phyloP scores from a whole-genome alignment of 2,329 filamentous ascomycete species.

The Acrodontium crateriforme region DNA sequence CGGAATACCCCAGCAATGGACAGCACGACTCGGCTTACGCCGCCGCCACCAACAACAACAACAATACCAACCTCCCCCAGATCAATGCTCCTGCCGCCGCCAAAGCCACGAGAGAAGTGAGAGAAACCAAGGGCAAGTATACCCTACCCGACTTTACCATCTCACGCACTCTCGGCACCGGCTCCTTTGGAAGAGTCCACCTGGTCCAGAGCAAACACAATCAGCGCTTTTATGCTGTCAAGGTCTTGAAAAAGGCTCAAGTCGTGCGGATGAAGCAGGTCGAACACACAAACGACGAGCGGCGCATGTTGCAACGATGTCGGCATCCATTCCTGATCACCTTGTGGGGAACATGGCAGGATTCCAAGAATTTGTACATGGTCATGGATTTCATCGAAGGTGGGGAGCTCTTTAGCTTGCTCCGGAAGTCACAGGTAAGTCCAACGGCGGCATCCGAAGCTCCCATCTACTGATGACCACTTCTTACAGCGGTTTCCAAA shows the following conservation, averaged over 20 bases:
- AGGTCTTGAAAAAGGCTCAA: constrained; percentile 95
- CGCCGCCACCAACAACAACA: constrained; percentile 20
- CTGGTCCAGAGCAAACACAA: constrained; percentile 97
- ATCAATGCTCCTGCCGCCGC: constrained; percentile 21
- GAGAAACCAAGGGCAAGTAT: constrained; percentile 94
- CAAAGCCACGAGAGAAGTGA: constrained; percentile 23
- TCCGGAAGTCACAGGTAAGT: constrained; percentile 80
- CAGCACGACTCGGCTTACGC: constrained; percentile 24
- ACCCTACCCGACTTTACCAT: constrained; percentile 81
- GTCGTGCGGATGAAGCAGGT: constrained; percentile 99
- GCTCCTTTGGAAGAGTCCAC: constrained; percentile 92
- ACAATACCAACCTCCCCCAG: constrained; percentile 24
- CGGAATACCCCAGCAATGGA: constrained; percentile 27
- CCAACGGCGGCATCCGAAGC: constrained; percentile 2
- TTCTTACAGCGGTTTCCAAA: constrained; percentile 80
- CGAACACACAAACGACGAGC: constrained; percentile 97
- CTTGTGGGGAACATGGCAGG: constrained; percentile 96
- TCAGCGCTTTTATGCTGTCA: constrained; percentile 93
- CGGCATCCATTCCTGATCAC: constrained; percentile 98
- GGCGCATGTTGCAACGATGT: constrained; percentile 88
- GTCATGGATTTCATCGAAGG: constrained; percentile 99
- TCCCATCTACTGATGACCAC: constrained; percentile 5
- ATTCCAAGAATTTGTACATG: constrained; percentile 94
- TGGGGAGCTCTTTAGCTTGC: constrained; percentile 86
- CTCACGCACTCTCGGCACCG: constrained; percentile 82